These are phyloP conservation scores for Tetracentron sinense DNA, from an alignment of 164 flowering plant species.

Conservation along the genomic window DNA sequence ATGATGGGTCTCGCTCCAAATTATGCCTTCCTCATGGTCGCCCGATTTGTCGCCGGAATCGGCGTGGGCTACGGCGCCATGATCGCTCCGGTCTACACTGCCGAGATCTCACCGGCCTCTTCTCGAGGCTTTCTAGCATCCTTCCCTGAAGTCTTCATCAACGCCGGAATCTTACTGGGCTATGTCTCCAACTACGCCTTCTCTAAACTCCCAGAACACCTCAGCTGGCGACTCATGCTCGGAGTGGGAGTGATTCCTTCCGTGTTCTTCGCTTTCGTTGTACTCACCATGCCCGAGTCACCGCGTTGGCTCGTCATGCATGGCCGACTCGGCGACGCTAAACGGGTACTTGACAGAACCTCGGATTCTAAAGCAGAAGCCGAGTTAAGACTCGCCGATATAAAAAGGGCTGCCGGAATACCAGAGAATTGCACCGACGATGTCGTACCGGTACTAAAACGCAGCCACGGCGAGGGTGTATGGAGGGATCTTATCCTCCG, in stretches of 20 bases:
- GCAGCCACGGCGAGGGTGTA: constrained; percentile 24
- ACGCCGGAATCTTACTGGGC: constrained; percentile 25
- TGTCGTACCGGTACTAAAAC: constrained; percentile 18
- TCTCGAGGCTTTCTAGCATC: constrained; percentile 29
- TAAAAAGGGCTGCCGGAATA: constrained; percentile 32
- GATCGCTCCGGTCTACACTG: constrained; percentile 29
- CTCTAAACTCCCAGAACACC: constrained; percentile 13
- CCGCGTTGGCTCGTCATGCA: constrained; percentile 47
- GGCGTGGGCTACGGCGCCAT: constrained; percentile 27
- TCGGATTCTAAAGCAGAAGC: constrained; percentile 28
- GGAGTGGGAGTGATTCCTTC: constrained; percentile 28
- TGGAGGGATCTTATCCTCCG: constrained; percentile 36
- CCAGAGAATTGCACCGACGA: constrained; percentile 26
- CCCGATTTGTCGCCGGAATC: constrained; percentile 17
- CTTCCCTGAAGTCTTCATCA: constrained; percentile 31
- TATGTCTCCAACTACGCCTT: constrained; percentile 26
- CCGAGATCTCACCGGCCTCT: constrained; percentile 30
- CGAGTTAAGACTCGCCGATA: constrained; percentile 22
- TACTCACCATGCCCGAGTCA: constrained; percentile 40
- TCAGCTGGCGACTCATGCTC: constrained; percentile 31
- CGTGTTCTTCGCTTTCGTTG: constrained; percentile 9
- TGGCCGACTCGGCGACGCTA: constrained; percentile 36
- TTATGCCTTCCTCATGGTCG: constrained; percentile 29
- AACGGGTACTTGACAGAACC: constrained; percentile 24
- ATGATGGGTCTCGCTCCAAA: constrained; percentile 31